Evolutionary conservation across 2,329 filamentous ascomycete genomes (phyloP).

Genomic region (Lachnellula hyalina): DNA sequence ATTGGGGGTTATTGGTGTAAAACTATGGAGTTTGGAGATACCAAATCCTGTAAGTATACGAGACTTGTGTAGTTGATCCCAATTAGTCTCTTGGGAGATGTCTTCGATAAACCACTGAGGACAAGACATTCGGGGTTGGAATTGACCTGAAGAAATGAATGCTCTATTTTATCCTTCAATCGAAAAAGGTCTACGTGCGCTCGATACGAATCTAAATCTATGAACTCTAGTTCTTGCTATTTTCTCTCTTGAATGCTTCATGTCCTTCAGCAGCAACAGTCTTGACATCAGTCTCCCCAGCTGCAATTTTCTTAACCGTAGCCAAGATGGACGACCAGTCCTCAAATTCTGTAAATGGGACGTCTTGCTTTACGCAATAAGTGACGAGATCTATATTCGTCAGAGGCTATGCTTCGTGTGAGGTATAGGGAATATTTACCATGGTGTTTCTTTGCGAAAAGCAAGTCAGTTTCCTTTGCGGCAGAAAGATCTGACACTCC

Average conservation of each 20-base stretch:
- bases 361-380: conserved; percentile 77
- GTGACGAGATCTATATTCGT: conserved; percentile 65
- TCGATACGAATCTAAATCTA: neutral
- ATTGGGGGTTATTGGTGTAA: neutral
- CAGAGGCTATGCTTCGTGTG: conserved; percentile 14
- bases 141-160: neutral
- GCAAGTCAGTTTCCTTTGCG: conserved; percentile 83
- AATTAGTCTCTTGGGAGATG: neutral
- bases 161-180: neutral
- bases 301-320: conserved; percentile 71
- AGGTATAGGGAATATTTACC: conserved; percentile 45
- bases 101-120: too few relatives aligned
- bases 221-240: conserved; percentile 7
- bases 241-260: conserved; percentile 23
- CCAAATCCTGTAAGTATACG: too few relatives aligned
- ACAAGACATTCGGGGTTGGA: too few relatives aligned
- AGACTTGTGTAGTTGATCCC: neutral
- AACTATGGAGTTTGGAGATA: neutral
- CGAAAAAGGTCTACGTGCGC: neutral
- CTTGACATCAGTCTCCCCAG: conserved; percentile 64
- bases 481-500: conserved; percentile 90
- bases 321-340: conserved; percentile 76
- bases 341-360: conserved; percentile 83
- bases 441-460: conserved; percentile 89
- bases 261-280: conserved; percentile 51